These are phyloP conservation scores for Clonostachys rosea DNA, from an alignment of 2,329 filamentous ascomycete species.

Conservation along the genomic window DNA sequence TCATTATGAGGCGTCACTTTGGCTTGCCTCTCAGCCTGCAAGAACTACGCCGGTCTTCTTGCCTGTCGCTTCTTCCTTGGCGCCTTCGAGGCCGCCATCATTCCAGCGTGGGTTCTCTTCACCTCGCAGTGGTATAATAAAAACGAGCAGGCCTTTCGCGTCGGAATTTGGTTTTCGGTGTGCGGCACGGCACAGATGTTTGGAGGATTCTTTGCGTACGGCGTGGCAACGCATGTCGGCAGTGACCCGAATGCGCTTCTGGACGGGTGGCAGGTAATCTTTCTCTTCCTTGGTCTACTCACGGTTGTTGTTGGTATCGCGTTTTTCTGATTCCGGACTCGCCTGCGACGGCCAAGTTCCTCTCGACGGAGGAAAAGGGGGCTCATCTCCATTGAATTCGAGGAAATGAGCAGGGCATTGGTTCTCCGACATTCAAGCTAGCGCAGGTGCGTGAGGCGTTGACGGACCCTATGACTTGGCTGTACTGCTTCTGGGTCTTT, in stretches of 20 bases:
- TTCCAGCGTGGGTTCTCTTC: constrained; percentile 14
- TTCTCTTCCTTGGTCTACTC: neutral
- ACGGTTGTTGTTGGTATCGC: constrained; percentile 56
- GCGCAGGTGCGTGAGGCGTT: constrained; percentile 39
- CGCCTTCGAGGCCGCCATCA: constrained; percentile 28
- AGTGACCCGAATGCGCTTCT: constrained; percentile 30
- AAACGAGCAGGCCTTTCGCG: constrained; percentile 7
- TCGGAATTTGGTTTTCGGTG: neutral
- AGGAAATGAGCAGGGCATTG: too few species aligned
- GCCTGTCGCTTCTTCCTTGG: constrained; percentile 32
- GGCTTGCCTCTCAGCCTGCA: constrained; percentile 12
- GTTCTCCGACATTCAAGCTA: constrained; percentile 17
- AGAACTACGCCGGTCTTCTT: constrained; percentile 35
- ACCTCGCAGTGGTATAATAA: constrained; percentile 16
- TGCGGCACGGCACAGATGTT: constrained; percentile 39
- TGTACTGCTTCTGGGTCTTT: too few species aligned
- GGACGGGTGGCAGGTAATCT: neutral
- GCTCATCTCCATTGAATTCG: too few species aligned
- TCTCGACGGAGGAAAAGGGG: constrained; percentile 43
- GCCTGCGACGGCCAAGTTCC: constrained; percentile 32
- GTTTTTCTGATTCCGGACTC: constrained; percentile 46
- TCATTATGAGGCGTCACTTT: constrained; percentile 15
- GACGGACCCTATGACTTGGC: constrained; percentile 51
- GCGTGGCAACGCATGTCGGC: constrained; percentile 55
- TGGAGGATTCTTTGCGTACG: constrained; percentile 52